phyloP scores from a whole-genome alignment of 2,329 filamentous ascomycete species.

The Venturia nashicola region DNA sequence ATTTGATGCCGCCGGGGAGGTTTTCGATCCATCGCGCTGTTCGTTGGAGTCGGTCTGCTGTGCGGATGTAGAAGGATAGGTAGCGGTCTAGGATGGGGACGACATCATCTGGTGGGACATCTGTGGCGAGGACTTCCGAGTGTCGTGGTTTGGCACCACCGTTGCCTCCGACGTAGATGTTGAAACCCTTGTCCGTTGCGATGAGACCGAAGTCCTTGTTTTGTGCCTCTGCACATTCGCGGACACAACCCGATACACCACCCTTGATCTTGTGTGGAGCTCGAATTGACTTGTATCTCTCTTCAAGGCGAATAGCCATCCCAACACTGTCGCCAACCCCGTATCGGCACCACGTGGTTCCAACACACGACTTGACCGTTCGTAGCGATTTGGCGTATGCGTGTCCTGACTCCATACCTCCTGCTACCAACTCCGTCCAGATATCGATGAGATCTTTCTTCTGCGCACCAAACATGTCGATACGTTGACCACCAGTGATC shows the following conservation, averaged over 20 bases:
- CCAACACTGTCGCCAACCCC: constrained; percentile 84
- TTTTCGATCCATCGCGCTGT: constrained; percentile 81
- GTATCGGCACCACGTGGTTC: constrained; percentile 82
- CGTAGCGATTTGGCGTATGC: constrained; percentile 82
- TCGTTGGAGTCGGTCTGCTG: constrained; percentile 78
- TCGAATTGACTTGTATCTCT: constrained; percentile 86
- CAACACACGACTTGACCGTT: constrained; percentile 86
- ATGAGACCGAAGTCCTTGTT: constrained; percentile 92
- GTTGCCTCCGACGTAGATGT: constrained; percentile 83
- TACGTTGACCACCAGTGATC: constrained; percentile 83
- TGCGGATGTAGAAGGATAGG: constrained; percentile 87
- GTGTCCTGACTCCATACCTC: constrained; percentile 82
- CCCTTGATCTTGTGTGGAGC: constrained; percentile 85
- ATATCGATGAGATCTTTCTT: constrained; percentile 77
- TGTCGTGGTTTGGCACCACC: constrained; percentile 77
- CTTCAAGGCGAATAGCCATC: constrained; percentile 76
- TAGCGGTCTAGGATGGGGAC: constrained; percentile 79
- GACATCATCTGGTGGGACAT: constrained; percentile 72
- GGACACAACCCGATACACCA: constrained; percentile 80
- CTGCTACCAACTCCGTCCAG: constrained; percentile 68
- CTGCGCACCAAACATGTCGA: constrained; percentile 84
- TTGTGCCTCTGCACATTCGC: constrained; percentile 85
- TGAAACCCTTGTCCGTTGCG: constrained; percentile 85
- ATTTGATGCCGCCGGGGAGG: constrained; percentile 71
- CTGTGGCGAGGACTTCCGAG: constrained; percentile 71